phyloP scores from a whole-genome alignment of 768 basidiomycete genomes.

The Asterophora parasitica region DNA sequence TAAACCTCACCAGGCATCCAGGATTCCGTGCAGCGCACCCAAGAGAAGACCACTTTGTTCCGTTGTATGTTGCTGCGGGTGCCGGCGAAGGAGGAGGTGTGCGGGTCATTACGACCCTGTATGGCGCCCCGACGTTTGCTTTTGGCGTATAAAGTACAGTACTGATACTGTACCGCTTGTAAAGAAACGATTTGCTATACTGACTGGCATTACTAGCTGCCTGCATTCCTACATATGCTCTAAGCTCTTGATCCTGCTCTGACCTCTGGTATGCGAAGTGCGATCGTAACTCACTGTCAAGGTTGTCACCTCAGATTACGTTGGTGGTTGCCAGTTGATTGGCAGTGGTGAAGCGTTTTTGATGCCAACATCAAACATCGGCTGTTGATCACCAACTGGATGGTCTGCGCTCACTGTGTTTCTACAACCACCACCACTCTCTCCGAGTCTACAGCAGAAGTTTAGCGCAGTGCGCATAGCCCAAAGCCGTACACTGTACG shows the following conservation, averaged over 20 bases:
- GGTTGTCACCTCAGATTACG: no score
- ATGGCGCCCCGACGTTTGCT: conserved; percentile 60
- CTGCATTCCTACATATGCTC: no score
- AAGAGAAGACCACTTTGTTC: conserved; percentile 74
- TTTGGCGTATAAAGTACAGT: conserved; percentile 52
- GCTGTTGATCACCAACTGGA: conserved; percentile 10
- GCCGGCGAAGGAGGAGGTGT: conserved; percentile 57
- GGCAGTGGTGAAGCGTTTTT: conserved; percentile 9
- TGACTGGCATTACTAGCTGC: no score
- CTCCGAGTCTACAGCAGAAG: conserved; percentile 7
- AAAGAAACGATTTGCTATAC: background rate
- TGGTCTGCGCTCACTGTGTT: conserved; percentile 6
- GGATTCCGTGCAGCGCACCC: conserved; percentile 70
- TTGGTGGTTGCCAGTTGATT: no score
- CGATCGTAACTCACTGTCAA: no score
- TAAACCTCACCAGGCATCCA: conserved; percentile 49
- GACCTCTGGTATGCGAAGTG: no score
- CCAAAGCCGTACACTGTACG: conserved; percentile 1
- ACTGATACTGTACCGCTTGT: background rate
- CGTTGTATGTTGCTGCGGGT: conserved; percentile 72
- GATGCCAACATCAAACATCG: background rate
- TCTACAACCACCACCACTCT: conserved; percentile 8
- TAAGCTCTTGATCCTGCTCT: no score
- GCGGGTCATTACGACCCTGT: conserved; percentile 44
- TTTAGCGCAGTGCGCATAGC: conserved; percentile 15